Percentiles rank a stretch among this genome's conserved stretches.
Evolutionary conservation across 2,329 filamentous ascomycete genomes (phyloP).

Genomic region (Pseudogymnoascus sp.): DNA sequence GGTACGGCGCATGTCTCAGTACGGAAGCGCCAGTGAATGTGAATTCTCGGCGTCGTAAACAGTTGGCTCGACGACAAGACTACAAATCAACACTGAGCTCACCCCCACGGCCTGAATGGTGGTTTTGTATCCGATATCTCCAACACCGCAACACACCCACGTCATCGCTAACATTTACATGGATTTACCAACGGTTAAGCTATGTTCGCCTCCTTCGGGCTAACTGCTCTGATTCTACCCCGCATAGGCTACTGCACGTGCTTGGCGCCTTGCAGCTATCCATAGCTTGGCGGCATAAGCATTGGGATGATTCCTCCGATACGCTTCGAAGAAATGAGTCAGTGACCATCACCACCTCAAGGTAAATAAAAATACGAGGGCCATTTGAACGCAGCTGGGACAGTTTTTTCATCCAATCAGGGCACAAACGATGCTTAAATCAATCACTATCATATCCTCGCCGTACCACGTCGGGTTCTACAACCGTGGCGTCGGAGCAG

Average conservation of each 20-base stretch:
- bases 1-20: not conserved
- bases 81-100: not conserved
- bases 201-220: not conserved
- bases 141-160: not conserved
- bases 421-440: slow-evolving; percentile 13
- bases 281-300: not conserved
- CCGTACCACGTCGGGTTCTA: slow-evolving; percentile 37
- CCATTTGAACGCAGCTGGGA: not conserved
- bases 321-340: not conserved
- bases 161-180: not conserved
- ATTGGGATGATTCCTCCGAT: not conserved
- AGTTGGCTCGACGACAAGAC: not conserved
- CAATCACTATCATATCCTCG: slow-evolving; percentile 33
- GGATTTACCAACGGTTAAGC: not conserved
- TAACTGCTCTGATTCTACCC: not conserved
- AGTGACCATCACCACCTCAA: not conserved
- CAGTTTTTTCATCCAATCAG: not conserved
- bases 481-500: slow-evolving; percentile 35
- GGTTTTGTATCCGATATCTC: not conserved
- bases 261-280: not conserved
- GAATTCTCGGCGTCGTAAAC: not conserved
- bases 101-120: not conserved
- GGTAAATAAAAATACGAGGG: not conserved
- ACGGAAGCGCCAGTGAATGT: not conserved
- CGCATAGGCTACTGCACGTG: not conserved